Evolutionary conservation across 1,139 yeast genomes (phyloP), one percentile per base, ranked within the genome.

Genomic region (Candida sp.): DNA sequence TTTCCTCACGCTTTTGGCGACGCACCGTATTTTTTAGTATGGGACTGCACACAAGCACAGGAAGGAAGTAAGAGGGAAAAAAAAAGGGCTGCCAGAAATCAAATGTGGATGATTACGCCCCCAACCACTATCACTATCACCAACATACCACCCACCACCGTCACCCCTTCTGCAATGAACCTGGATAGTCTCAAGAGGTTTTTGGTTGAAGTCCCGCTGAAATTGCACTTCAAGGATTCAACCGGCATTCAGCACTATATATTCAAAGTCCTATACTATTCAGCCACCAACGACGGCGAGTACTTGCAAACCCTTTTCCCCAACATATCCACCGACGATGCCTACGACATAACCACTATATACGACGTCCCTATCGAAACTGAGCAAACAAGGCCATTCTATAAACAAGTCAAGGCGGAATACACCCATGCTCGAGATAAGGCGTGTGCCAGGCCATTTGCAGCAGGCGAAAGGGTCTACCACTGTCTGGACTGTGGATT

Each of bases 401-500:
- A 57, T 43, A 48, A 54, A 49, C 42, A 31, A 48, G 27, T 37
- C 44, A 9, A 44, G 8, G 44, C 49, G 7, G 45, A 22, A 8
- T 68, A 67, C 52, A 54, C 62, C 39, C 75, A 70, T 54, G 66
- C 73, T 1, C 54, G 59, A 17, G 63, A 60, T 33, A 63, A 85
- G 57, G 83, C 84, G 22, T 88, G 96, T 72, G 86, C 92, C 2
- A 70, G 86, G 48, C 74, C 81, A 30, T 83, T 88, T 57, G 75
- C 73, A 43, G 61, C 66, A 3, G 88, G 88, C 9, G 90, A 86
- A 54, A 83, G 87, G 0, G 84, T 86, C 11, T 88, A 85, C 61
- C 72, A 89, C 51, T 88, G 96, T 61, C 68, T 63, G 22, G 73
- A 75, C 42, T 88, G 94, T 73, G 90, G 89, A 1, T 81, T 78